Evolutionary conservation across 164 flowering plant genomes (phyloP).

Genomic region (Stephania yunnanensis): DNA sequence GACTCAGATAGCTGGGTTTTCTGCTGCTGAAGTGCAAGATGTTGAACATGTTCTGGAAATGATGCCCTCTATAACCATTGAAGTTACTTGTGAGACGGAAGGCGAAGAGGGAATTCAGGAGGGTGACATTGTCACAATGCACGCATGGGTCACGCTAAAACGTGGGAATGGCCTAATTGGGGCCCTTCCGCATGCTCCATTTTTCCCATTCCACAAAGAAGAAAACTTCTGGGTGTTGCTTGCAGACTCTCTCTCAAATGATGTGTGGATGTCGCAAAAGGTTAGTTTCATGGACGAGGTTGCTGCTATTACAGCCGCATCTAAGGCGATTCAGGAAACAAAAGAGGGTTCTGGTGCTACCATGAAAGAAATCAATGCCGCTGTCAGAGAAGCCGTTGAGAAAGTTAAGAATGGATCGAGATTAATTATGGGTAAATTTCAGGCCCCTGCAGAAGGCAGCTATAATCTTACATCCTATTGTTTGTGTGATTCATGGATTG

Average conservation of each 20-base stretch:
- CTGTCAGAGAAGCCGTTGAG: slow-evolving; percentile 66
- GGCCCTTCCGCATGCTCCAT: slow-evolving; percentile 87
- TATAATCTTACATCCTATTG: slow-evolving; percentile 68
- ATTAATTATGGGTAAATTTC: slow-evolving; percentile 71
- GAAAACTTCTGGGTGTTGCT: slow-evolving; percentile 84
- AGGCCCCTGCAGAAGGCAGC: slow-evolving; percentile 77
- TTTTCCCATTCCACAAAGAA: slow-evolving; percentile 88
- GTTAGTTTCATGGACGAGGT: slow-evolving; percentile 82
- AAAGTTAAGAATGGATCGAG: slow-evolving; percentile 69
- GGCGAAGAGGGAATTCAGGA: slow-evolving; percentile 98
- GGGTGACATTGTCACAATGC: slow-evolving; percentile 85
- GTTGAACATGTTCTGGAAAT: slow-evolving; percentile 77
- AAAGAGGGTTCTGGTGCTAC: slow-evolving; percentile 73
- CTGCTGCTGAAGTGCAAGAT: slow-evolving; percentile 57
- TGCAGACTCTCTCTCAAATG: slow-evolving; percentile 66
- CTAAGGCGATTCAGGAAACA: slow-evolving; percentile 63
- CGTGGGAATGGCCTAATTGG: slow-evolving; percentile 68
- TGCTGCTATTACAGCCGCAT: slow-evolving; percentile 67
- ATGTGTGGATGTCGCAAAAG: slow-evolving; percentile 82
- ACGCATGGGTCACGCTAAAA: slow-evolving; percentile 76
- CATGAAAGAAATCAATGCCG: slow-evolving; percentile 41
- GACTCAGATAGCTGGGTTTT: slow-evolving; percentile 63
- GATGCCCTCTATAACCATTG: slow-evolving; percentile 69
- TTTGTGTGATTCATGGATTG: slow-evolving; percentile 86
- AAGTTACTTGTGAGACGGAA: slow-evolving; percentile 78